phyloP scores from a whole-genome alignment of 2,329 filamentous ascomycete species.

The Botrytis sinoallii region DNA sequence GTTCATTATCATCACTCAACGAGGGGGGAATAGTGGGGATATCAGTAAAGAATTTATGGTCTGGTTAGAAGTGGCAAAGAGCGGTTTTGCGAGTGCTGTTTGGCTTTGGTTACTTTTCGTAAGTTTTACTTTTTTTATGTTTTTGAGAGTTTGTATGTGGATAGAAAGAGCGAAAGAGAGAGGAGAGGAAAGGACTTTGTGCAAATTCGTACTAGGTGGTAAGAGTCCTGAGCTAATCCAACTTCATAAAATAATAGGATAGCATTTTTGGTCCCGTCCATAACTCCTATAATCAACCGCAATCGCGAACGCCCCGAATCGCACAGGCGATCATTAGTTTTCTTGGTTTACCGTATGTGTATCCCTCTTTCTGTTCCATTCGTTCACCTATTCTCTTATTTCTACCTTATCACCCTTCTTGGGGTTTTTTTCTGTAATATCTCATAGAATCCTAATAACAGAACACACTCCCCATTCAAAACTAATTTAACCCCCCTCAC shows the following conservation, averaged over 20 bases:
- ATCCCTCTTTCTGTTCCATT: background rate
- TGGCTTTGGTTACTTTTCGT: background rate
- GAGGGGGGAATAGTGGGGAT: background rate
- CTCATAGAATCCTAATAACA: background rate
- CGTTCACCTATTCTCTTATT: background rate
- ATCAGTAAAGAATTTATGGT: background rate
- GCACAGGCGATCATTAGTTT: background rate
- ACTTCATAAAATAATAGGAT: background rate
- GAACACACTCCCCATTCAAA: background rate
- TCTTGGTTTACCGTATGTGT: background rate
- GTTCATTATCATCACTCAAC: background rate
- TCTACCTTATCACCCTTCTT: fast-evolving
- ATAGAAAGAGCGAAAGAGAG: background rate
- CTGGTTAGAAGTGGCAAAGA: background rate
- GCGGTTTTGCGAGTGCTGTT: background rate
- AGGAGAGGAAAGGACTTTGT: background rate
- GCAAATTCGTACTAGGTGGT: background rate
- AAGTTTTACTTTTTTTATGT: background rate
- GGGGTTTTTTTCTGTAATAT: background rate
- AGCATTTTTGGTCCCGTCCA: background rate
- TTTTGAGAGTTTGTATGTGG: background rate
- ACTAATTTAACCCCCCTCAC: background rate
- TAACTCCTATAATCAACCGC: background rate
- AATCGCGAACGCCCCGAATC: background rate
- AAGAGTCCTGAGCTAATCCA: background rate